Conservation (phyloP, 768 basidiomycete genomes). For the Rhizopogon salebrosus region DNA sequence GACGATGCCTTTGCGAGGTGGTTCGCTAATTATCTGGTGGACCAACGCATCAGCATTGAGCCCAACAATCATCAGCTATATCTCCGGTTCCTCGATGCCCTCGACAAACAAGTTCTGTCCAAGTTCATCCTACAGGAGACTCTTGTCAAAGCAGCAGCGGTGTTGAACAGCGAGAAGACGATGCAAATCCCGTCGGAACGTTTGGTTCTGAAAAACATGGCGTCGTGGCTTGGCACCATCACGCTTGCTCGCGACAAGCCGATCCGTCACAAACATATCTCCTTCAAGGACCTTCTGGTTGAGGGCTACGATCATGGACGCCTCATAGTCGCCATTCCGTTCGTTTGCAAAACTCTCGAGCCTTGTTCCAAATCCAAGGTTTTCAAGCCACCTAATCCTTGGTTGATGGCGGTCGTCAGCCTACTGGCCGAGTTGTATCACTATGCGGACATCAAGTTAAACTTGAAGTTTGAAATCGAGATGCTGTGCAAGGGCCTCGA, state of each 20-base stretch:
- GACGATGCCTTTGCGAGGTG: slow-evolving; percentile 81
- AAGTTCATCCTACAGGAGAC: slow-evolving; percentile 92
- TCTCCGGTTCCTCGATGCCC: slow-evolving; percentile 84
- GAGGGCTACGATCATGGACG: slow-evolving; percentile 93
- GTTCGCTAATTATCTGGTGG: slow-evolving; percentile 98
- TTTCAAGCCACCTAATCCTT: slow-evolving; percentile 96
- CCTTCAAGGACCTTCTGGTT: slow-evolving; percentile 95
- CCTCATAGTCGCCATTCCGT: slow-evolving; percentile 91
- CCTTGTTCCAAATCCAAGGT: slow-evolving; percentile 86
- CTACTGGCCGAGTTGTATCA: slow-evolving; percentile 95
- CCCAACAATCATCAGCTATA: slow-evolving; percentile 97
- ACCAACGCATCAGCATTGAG: slow-evolving; percentile 92
- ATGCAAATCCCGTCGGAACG: slow-evolving; percentile 83
- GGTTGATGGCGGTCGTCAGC: slow-evolving; percentile 94
- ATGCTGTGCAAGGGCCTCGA: slow-evolving; percentile 90
- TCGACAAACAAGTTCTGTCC: slow-evolving; percentile 62
- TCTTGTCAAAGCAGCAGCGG: slow-evolving; percentile 72
- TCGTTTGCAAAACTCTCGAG: slow-evolving; percentile 95
- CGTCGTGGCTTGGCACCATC: slow-evolving; percentile 89
- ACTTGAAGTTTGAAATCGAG: slow-evolving; percentile 98
- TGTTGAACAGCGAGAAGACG: slow-evolving; percentile 91
- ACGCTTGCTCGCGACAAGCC: slow-evolving; percentile 91
- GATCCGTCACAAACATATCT: slow-evolving; percentile 87
- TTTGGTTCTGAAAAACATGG: slow-evolving; percentile 87
- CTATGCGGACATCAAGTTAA: slow-evolving; percentile 92